phyloP scores from a whole-genome alignment of 352 stramenopile genomes.

The Saprolegnia parasitica region DNA sequence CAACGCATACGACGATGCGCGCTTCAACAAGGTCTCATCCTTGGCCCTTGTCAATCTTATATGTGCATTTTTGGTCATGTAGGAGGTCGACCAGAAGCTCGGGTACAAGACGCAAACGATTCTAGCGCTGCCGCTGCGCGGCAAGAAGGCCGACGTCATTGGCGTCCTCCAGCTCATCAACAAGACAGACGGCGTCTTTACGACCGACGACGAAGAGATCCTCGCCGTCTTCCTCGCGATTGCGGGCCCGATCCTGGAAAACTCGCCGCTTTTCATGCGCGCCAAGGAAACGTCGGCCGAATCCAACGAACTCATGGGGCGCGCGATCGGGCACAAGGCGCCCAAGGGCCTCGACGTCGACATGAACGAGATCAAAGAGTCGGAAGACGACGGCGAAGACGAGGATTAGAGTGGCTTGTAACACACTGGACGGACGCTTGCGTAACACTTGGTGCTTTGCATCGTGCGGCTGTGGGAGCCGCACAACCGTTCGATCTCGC shows the following conservation, averaged over 20 bases:
- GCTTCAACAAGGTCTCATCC: slow-evolving; percentile 64
- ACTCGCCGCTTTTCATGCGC: slow-evolving; percentile 69
- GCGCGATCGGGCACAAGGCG: background rate
- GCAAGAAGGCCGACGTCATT: slow-evolving; percentile 67
- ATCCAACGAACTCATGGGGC: slow-evolving; percentile 35
- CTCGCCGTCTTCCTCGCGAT: slow-evolving; percentile 85
- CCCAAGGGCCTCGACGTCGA: slow-evolving; percentile 14
- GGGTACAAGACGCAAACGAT: slow-evolving; percentile 84
- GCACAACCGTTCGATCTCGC: background rate
- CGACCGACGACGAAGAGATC: slow-evolving; percentile 79
- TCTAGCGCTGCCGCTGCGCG: slow-evolving; percentile 81
- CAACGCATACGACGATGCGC: slow-evolving; percentile 81
- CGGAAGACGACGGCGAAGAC: slow-evolving; percentile 19
- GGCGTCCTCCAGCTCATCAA: slow-evolving; percentile 88
- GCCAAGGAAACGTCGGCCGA: slow-evolving; percentile 31
- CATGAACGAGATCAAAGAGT: slow-evolving; percentile 29
- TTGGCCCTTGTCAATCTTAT: background rate
- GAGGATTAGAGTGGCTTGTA: background rate
- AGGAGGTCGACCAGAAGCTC: slow-evolving; percentile 83
- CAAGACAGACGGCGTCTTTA: slow-evolving; percentile 80
- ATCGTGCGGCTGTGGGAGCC: background rate
- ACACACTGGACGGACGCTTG: background rate
- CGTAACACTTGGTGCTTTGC: background rate
- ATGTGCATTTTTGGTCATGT: background rate
- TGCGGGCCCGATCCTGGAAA: slow-evolving; percentile 81